These are phyloP conservation scores for Microbotryum silenes-acaulis DNA, from an alignment of 1,284 basidiomycete species.

Conservation along the genomic window DNA sequence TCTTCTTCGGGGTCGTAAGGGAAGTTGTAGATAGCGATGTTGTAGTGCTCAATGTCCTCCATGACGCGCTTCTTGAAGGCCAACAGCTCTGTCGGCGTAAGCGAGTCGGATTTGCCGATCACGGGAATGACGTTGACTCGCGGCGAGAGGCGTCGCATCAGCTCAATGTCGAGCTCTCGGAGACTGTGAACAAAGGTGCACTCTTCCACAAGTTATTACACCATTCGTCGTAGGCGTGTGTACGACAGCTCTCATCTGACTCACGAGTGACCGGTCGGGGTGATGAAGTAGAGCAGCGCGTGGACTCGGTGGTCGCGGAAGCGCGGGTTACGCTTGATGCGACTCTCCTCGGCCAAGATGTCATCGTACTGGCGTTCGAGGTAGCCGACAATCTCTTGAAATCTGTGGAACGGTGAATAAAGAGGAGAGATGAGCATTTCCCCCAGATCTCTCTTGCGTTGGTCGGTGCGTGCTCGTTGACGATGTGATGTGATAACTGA, in stretches of 20 bases:
- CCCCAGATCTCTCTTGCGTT: background rate
- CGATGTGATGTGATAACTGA: constrained; percentile 46
- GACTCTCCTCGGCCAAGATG: constrained; percentile 94
- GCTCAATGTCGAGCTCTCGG: constrained; percentile 97
- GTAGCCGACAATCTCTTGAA: constrained; percentile 92
- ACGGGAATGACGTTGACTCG: constrained; percentile 99
- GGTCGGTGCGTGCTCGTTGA: background rate
- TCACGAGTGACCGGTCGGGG: constrained; percentile 76
- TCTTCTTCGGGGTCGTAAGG: constrained; percentile 97
- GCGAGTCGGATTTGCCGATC: constrained; percentile 90
- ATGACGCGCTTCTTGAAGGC: constrained; percentile 98
- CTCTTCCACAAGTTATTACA: background rate
- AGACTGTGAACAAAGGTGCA: constrained; percentile 49
- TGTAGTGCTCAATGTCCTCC: constrained; percentile 99
- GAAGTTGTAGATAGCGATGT: constrained; percentile 99
- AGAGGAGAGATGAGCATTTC: background rate
- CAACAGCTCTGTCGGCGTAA: constrained; percentile 82
- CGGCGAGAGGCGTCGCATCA: constrained; percentile 92
- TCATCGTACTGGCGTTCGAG: constrained; percentile 99
- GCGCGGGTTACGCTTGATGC: constrained; percentile 98
- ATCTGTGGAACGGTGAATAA: constrained; percentile 48
- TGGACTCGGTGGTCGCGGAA: constrained; percentile 95
- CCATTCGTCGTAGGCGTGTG: too few relatives aligned
- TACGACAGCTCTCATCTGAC: constrained; percentile 31
- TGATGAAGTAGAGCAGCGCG: constrained; percentile 95